Percentiles rank a stretch among this genome's conserved stretches.
Evolutionary conservation across 495 filamentous ascomycete species (phyloP).

Genomic region (Talaromyces trachyspermus): DNA sequence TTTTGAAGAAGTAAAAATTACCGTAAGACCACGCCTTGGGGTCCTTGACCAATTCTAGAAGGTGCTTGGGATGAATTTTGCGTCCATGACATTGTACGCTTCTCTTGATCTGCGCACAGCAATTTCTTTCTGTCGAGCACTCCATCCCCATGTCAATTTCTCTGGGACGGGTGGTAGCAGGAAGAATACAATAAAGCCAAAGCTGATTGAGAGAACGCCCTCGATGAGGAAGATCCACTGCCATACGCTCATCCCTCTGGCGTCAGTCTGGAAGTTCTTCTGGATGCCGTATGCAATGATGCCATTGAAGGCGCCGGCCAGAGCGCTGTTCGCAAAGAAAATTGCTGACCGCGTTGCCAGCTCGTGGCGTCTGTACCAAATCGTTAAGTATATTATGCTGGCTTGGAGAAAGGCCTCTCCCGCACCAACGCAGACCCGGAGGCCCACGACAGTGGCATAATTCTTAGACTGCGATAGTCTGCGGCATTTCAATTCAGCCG

Average conservation of each 20-base stretch:
- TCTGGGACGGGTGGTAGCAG: background rate
- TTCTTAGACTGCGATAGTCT: background rate
- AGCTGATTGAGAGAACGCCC: background rate
- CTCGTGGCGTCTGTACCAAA: background rate
- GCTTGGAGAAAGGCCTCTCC: background rate
- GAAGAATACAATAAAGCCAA: background rate
- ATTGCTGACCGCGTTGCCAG: background rate
- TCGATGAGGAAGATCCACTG: background rate
- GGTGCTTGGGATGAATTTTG: background rate
- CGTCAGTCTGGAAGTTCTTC: background rate
- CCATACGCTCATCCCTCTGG: background rate
- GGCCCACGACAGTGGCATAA: background rate
- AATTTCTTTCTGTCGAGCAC: background rate
- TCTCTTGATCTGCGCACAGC: background rate
- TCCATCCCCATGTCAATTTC: background rate
- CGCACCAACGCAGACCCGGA: background rate
- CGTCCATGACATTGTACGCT: background rate
- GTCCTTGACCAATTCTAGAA: background rate
- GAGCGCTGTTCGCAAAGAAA: background rate
- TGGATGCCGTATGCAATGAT: background rate
- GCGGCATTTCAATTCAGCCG: background rate
- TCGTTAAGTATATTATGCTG: background rate
- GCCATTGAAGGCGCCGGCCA: background rate
- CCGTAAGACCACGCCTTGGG: background rate
- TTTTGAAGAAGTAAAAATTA: too few species aligned